Evolutionary conservation across 1,139 yeast species (phyloP), one percentile per base, ranked within the genome.

Genomic region (Geotrichum carabidarum): DNA sequence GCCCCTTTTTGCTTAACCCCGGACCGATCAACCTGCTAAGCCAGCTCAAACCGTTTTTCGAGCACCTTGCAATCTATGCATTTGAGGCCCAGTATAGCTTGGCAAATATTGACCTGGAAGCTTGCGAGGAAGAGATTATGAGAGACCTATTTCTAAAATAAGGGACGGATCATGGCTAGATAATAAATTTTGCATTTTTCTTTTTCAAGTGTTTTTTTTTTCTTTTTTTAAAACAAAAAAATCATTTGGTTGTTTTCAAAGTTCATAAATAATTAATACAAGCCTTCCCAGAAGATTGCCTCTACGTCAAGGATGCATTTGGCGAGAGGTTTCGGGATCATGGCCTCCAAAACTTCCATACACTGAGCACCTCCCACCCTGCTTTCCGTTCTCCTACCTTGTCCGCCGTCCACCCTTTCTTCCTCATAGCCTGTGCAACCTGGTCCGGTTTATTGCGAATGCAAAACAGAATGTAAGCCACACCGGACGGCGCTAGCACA

Each of bases 301-400:
- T 22, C 3, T 22, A 22, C 3, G 27, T 22, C 3, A 22, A 3
- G 27, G 3, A 22, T 22, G 27, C 27, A 22, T 22, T 22, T 22
- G 27, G 27, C 27, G 27, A 22, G 27, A 22, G 27, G 27, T 22
- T n/a, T n/a, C 3, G 5, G 27, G 5, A 22, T 22, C 50, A 49
- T 12, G 36, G 37, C 40, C 40, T 4, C 44, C 44, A 37, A 48
- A 73, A 71, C 43, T 68, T 59, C 61, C 66, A 67, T 12, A 93
- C 84, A 58, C 88, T 80, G 40, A 93, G 73, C n/a, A 86, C 93
- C 69, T 93, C 99, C 96, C 97, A 89, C 0, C 98, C 98, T 0
- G 97, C 96, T 63, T 86, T 87, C 54, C 96, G 75, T 52, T 77
- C 74, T 8, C 81, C 76, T 1, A 86, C 73, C 22, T 70, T 61